These are phyloP conservation scores for Dichotomocladium elegans DNA, from an alignment of 371 early-diverging fungal species.

Conservation along the genomic window DNA sequence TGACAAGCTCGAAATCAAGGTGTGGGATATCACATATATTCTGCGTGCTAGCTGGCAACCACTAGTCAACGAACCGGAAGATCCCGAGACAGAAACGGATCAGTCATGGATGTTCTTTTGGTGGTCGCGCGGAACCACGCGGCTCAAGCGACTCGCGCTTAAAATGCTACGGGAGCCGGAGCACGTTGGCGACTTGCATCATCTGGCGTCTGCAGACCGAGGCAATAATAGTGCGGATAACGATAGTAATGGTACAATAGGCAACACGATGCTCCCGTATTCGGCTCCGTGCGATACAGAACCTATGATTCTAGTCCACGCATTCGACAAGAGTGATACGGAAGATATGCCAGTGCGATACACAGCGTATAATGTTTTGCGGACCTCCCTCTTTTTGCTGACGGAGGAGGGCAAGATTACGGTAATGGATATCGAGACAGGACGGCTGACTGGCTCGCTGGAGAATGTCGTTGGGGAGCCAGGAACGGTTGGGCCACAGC, in stretches of 20 bases:
- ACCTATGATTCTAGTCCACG: slow-evolving; percentile 31
- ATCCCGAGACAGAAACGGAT: not conserved
- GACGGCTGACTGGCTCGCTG: slow-evolving; percentile 30
- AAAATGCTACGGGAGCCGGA: slow-evolving; percentile 17
- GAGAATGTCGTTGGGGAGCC: slow-evolving; percentile 26
- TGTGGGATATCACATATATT: slow-evolving; percentile 42
- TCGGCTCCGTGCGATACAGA: slow-evolving; percentile 24
- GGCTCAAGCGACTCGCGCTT: slow-evolving; percentile 18
- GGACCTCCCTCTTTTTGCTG: slow-evolving; percentile 34
- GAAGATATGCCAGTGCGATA: slow-evolving; percentile 37
- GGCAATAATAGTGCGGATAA: too few relatives aligned
- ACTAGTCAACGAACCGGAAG: slow-evolving; percentile 1
- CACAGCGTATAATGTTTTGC: slow-evolving; percentile 43
- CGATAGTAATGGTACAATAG: not conserved
- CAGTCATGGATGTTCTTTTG: slow-evolving; percentile 20
- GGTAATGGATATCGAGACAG: slow-evolving; percentile 44
- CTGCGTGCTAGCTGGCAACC: slow-evolving; percentile 27
- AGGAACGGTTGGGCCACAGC: slow-evolving; percentile 2
- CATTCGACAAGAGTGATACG: slow-evolving; percentile 23
- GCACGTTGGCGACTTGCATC: not conserved
- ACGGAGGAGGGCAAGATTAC: slow-evolving; percentile 48
- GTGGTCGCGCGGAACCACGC: slow-evolving; percentile 30
- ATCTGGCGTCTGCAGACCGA: too few relatives aligned
- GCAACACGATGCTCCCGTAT: slow-evolving; percentile 18
- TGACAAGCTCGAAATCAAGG: slow-evolving; percentile 37